phyloP scores from a whole-genome alignment of 2,329 filamentous ascomycete species.

The Cladorrhinum sp. region DNA sequence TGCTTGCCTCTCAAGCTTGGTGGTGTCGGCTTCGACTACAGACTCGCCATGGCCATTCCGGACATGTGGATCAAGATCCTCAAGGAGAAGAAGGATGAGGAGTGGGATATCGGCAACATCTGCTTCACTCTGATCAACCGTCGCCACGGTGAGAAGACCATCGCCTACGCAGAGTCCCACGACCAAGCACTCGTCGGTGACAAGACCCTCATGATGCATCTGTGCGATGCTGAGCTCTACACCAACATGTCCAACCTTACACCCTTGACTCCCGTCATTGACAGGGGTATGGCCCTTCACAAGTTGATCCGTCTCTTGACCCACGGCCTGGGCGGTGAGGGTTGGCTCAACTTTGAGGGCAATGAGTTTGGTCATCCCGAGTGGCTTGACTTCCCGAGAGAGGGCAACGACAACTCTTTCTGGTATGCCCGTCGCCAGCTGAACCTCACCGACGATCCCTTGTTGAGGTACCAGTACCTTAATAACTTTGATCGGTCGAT shows the following conservation, averaged over 20 bases:
- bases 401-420: conserved; percentile 88
- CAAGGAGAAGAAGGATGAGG: conserved; percentile 85
- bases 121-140: conserved; percentile 88
- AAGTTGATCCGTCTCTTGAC: conserved; percentile 97
- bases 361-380: conserved; percentile 99
- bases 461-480: conserved; percentile 85
- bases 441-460: conserved; percentile 80
- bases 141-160: conserved; percentile 94
- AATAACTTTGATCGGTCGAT: conserved; percentile 93
- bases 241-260: conserved; percentile 91
- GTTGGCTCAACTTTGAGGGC: conserved; percentile 97
- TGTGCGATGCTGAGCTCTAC: conserved; percentile 96
- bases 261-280: conserved; percentile 82
- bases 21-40: conserved; percentile 94
- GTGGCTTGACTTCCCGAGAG: conserved; percentile 97
- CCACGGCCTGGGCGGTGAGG: conserved; percentile 87
- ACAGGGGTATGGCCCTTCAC: conserved; percentile 87
- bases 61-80: conserved; percentile 99
- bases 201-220: conserved; percentile 96
- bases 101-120: conserved; percentile 88
- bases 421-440: conserved; percentile 92
- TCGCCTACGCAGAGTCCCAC: conserved; percentile 95
- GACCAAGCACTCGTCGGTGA: conserved; percentile 97
- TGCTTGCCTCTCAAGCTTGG: conserved; percentile 82
- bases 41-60: conserved; percentile 94